These are phyloP conservation scores for Calycina marina DNA, from an alignment of 2,329 filamentous ascomycete species.

Conservation along the genomic window DNA sequence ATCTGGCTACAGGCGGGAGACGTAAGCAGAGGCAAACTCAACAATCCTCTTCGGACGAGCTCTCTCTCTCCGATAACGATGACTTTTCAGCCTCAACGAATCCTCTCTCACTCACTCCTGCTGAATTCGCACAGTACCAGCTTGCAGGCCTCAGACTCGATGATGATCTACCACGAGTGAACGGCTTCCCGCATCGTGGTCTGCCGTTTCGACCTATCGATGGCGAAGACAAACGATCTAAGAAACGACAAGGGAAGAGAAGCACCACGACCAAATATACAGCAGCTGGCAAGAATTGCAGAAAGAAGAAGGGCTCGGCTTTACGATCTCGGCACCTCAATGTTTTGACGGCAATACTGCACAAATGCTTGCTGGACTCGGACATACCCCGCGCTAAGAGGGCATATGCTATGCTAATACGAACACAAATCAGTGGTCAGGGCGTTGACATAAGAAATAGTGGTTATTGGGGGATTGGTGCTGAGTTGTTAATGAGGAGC, in stretches of 20 bases:
- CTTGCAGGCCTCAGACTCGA: constrained; percentile 36
- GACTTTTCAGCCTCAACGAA: constrained; percentile 26
- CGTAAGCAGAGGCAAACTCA: neutral
- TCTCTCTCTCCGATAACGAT: neutral
- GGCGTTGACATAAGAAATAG: constrained; percentile 54
- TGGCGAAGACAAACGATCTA: neutral
- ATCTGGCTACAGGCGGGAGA: neutral
- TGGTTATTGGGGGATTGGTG: constrained; percentile 69
- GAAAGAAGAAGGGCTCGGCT: constrained; percentile 9
- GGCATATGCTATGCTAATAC: constrained; percentile 61
- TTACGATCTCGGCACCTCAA: constrained; percentile 43
- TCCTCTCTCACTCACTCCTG: constrained; percentile 38
- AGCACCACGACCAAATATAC: constrained; percentile 4
- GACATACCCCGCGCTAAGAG: constrained; percentile 59
- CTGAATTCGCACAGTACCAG: constrained; percentile 36
- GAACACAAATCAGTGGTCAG: constrained; percentile 38
- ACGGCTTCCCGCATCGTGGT: constrained; percentile 37
- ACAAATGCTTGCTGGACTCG: constrained; percentile 54
- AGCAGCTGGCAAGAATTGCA: constrained; percentile 4
- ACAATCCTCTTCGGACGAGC: neutral
- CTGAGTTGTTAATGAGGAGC: constrained; percentile 63
- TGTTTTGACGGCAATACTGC: constrained; percentile 53
- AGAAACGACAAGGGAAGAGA: constrained; percentile 3
- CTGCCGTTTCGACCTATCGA: constrained; percentile 15
- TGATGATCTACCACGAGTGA: constrained; percentile 28